A percentile compares a stretch with the other conserved stretches of the same genome.
Evolutionary conservation across 1,284 basidiomycete species (phyloP).

Genomic region (Pterulicium gracile): DNA sequence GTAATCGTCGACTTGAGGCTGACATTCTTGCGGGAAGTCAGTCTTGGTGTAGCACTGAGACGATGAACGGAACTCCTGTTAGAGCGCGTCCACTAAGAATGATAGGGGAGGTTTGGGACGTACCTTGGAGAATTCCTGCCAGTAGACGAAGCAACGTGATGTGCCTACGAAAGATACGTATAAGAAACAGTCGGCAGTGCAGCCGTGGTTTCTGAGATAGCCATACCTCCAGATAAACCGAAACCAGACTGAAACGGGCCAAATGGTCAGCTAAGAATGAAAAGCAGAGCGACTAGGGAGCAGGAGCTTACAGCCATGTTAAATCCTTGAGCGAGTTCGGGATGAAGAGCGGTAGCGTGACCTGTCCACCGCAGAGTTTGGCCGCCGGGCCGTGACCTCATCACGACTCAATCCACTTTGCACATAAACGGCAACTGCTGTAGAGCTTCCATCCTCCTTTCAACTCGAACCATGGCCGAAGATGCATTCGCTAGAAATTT

Average conservation of each 20-base stretch:
- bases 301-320: background rate
- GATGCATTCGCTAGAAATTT: slow-evolving; percentile 68
- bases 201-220: background rate
- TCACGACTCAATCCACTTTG: too few relatives aligned
- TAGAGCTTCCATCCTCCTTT: slow-evolving; percentile 3
- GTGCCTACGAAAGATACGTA: slow-evolving; percentile 40
- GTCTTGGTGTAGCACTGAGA: slow-evolving; percentile 82
- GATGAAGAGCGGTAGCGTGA: background rate
- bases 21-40: slow-evolving; percentile 69
- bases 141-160: slow-evolving; percentile 85
- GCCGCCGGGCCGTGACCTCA: too few relatives aligned
- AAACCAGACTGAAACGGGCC: slow-evolving; percentile 35
- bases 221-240: slow-evolving; percentile 55
- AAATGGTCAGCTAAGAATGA: background rate
- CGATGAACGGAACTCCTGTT: background rate
- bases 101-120: slow-evolving; percentile 8
- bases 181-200: background rate
- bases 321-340: slow-evolving; percentile 1
- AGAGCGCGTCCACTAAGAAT: background rate
- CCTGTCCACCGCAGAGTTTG: too few relatives aligned
- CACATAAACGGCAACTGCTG: background rate
- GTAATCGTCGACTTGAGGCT: slow-evolving; percentile 76
- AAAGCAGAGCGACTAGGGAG: slow-evolving; percentile 3
- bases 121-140: slow-evolving; percentile 86
- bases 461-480: slow-evolving; percentile 39